Percentiles rank a stretch among this genome's conserved stretches.
These are phyloP conservation scores for Saccharomyces hybrid DNA, from an alignment of 1,139 yeast species.

Conservation along the genomic window DNA sequence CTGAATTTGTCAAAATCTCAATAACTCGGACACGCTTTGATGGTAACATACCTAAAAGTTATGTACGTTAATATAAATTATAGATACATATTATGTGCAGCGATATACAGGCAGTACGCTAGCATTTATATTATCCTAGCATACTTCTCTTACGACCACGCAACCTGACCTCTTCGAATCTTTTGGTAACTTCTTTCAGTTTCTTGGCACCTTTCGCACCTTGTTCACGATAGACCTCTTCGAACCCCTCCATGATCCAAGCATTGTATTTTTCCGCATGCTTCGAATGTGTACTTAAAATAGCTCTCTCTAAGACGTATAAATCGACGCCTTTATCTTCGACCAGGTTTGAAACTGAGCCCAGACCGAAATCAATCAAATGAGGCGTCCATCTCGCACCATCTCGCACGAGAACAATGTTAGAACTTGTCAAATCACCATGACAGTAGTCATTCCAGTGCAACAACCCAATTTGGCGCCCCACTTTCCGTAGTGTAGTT, in stretches of 20 bases:
- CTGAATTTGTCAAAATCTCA: neutral
- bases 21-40: neutral
- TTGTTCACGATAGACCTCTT: slow-evolving; percentile 34
- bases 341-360: slow-evolving; percentile 61
- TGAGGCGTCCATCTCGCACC: slow-evolving; percentile 39
- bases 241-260: slow-evolving; percentile 74
- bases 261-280: slow-evolving; percentile 55
- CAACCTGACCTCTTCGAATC: slow-evolving; percentile 77
- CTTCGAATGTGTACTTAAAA: slow-evolving; percentile 81
- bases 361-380: slow-evolving; percentile 86
- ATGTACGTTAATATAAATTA: neutral
- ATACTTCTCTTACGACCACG: slow-evolving; percentile 94
- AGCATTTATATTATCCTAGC: slow-evolving; percentile 49
- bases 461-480: slow-evolving; percentile 59
- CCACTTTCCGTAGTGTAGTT: slow-evolving; percentile 46
- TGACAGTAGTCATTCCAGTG: slow-evolving; percentile 80
- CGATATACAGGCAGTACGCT: neutral
- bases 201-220: slow-evolving; percentile 37
- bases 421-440: slow-evolving; percentile 92
- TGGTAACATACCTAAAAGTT: neutral
- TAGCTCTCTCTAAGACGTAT: slow-evolving; percentile 89
- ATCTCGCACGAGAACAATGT: slow-evolving; percentile 49
- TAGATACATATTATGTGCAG: neutral
- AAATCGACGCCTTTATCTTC: slow-evolving; percentile 97
- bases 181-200: slow-evolving; percentile 48